phyloP scores from a whole-genome alignment of 2,329 filamentous ascomycete genomes.

The Calonectria crousiana region DNA sequence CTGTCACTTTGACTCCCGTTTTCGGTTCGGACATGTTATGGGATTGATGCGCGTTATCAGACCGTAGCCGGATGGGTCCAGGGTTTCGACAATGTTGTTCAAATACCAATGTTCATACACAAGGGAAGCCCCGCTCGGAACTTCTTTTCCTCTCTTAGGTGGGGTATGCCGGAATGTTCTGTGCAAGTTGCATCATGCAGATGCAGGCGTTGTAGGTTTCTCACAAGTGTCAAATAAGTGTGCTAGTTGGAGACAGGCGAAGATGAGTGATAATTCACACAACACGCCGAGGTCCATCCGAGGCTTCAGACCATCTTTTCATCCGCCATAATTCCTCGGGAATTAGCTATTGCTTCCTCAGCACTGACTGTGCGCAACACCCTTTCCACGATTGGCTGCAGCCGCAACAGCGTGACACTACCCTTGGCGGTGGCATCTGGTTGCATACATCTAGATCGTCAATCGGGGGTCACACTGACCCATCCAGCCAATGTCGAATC shows the following conservation, averaged over 20 bases:
- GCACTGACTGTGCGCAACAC: background rate
- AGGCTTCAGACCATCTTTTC: background rate
- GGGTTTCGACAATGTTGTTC: background rate
- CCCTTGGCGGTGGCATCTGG: background rate
- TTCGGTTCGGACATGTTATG: constrained; percentile 24
- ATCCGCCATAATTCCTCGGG: background rate
- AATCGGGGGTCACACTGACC: background rate
- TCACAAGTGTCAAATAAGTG: background rate
- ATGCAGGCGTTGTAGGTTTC: background rate
- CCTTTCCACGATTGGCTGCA: background rate
- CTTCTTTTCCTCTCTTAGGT: background rate
- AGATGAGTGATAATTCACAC: background rate
- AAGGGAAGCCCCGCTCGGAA: background rate
- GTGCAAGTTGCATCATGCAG: background rate
- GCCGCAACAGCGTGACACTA: background rate
- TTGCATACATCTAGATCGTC: background rate
- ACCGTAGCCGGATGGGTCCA: no score
- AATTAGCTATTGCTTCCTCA: background rate
- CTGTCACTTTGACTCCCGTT: constrained; percentile 27
- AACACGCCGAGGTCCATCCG: background rate
- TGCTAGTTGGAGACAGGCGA: background rate
- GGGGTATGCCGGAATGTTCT: background rate
- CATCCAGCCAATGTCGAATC: background rate
- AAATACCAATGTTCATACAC: background rate
- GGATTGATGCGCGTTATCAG: background rate